Conservation (phyloP, 371 early-diverging fungal genomes). For the Circinella umbellata region DNA sequence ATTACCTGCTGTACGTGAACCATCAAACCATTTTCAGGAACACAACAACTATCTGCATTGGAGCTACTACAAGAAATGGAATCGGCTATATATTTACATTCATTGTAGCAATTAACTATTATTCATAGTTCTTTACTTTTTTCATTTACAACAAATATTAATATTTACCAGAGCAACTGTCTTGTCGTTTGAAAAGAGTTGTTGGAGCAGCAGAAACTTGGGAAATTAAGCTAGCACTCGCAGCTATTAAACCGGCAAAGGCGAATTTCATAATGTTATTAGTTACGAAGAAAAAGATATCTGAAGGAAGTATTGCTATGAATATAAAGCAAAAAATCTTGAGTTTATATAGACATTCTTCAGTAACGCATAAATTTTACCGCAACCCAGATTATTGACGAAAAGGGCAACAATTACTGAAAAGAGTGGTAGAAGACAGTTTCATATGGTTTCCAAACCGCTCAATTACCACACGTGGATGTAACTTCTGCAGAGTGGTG, state of each 20-base stretch:
- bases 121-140: background rate
- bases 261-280: background rate
- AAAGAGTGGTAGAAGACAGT: background rate
- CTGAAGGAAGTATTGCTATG: too few relatives aligned
- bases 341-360: background rate
- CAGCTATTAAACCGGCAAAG: background rate
- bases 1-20: conserved; percentile 29
- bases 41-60: conserved; percentile 22
- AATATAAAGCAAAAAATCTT: too few relatives aligned
- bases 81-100: conserved; percentile 10
- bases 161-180: conserved; percentile 14
- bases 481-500: background rate
- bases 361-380: background rate
- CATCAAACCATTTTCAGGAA: conserved; percentile 25
- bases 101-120: background rate
- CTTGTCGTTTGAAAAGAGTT: background rate
- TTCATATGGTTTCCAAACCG: background rate
- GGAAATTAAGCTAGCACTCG: background rate
- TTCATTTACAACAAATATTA: background rate
- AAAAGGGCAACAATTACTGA: conserved; percentile 5
- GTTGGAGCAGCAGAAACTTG: conserved; percentile 3
- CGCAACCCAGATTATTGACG: background rate
- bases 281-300: too few relatives aligned
- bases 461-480: conserved; percentile 4
- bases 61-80: conserved; percentile 21